Conservation (phyloP, 345 rosid species). For the Physaria fendleri region DNA sequence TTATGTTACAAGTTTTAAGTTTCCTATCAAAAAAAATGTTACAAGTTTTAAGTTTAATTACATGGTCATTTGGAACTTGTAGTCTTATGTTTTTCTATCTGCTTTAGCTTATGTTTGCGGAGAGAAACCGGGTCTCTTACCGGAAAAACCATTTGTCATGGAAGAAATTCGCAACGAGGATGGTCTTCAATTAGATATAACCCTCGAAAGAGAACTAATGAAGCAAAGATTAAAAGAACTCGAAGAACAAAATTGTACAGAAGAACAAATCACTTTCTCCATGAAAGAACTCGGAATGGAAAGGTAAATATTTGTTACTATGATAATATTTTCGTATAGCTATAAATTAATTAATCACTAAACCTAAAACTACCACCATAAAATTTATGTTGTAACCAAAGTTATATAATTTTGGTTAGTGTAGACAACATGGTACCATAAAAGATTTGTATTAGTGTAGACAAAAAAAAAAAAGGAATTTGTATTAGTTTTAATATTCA, state of each 20-base stretch:
- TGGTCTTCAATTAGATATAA: background rate
- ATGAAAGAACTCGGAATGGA: constrained; percentile 12
- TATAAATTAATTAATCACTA: background rate
- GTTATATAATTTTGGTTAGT: background rate
- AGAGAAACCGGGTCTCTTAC: background rate
- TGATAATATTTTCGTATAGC: no score
- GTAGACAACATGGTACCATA: background rate
- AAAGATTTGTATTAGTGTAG: no score
- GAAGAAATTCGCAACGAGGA: constrained; percentile 9
- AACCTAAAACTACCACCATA: constrained; percentile 10
- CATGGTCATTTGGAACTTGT: no score
- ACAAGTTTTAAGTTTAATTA: no score
- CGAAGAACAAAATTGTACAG: background rate
- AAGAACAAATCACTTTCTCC: background rate
- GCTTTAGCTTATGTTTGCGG: constrained; percentile 15
- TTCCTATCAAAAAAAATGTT: no score
- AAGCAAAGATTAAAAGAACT: constrained; percentile 1
- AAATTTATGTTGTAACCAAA: constrained; percentile 21
- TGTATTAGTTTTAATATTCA: no score
- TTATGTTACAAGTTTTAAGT: no score
- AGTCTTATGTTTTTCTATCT: no score
- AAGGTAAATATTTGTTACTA: no score
- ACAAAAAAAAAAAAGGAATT: no score
- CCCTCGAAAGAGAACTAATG: background rate
- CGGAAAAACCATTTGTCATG: constrained; percentile 14